phyloP scores from a whole-genome alignment of 495 filamentous ascomycete genomes.

The Penicillium pulvis region DNA sequence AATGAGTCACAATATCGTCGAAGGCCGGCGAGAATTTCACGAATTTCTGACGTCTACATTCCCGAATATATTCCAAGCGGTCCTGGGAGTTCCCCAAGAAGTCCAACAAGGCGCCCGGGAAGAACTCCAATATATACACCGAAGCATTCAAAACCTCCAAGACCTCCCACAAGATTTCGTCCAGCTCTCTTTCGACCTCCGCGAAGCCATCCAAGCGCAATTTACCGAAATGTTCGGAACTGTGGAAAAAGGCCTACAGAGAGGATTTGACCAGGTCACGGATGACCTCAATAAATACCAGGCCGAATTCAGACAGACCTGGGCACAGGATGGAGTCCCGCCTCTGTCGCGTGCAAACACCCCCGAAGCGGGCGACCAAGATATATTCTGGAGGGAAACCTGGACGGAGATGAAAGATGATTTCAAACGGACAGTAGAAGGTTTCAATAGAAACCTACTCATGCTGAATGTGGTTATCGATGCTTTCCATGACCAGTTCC shows the following conservation, averaged over 20 bases:
- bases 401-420: not conserved
- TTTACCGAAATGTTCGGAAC: not conserved
- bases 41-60: not conserved
- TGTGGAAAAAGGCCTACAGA: not conserved
- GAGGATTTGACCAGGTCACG: not conserved
- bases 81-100: not conserved
- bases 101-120: not conserved
- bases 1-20: not conserved
- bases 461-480: not conserved
- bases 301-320: not conserved
- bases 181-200: not conserved
- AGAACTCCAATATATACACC: constrained; percentile 1
- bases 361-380: not conserved
- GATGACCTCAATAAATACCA: not conserved
- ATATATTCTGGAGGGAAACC: not conserved
- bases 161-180: not conserved
- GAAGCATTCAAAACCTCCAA: not conserved
- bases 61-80: not conserved
- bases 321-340: not conserved
- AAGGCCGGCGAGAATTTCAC: not conserved
- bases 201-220: not conserved
- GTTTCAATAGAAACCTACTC: not conserved
- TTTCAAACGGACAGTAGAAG: not conserved
- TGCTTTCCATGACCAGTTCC: not conserved
- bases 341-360: not conserved